phyloP scores from a whole-genome alignment of 805 yeast genomes.

The Metschnikowia bowlesiae region DNA sequence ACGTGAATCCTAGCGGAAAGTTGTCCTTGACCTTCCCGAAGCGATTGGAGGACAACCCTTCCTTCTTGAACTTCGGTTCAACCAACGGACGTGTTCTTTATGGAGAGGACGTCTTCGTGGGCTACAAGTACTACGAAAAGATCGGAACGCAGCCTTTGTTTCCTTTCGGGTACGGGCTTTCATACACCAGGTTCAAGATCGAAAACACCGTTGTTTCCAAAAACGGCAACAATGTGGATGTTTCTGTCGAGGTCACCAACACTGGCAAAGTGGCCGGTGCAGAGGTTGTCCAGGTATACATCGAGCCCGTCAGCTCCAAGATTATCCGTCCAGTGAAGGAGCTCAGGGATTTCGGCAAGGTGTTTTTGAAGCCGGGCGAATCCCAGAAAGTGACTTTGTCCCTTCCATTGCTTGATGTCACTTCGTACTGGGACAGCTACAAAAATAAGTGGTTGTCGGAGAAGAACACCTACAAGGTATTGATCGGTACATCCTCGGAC shows the following conservation, averaged over 20 bases:
- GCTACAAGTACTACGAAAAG: conserved; percentile 30
- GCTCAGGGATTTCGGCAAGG: conserved; percentile 29
- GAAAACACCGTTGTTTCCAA: conserved; percentile 13
- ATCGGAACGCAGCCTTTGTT: conserved; percentile 23
- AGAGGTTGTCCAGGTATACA: conserved; percentile 29
- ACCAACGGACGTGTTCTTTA: conserved; percentile 30
- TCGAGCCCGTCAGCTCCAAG: conserved; percentile 15
- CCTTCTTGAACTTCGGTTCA: conserved; percentile 27
- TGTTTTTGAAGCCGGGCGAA: conserved; percentile 18
- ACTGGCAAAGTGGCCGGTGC: conserved; percentile 23
- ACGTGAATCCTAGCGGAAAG: conserved; percentile 29
- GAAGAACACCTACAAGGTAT: conserved; percentile 23
- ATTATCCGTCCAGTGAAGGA: conserved; percentile 26
- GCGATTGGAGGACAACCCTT: conserved; percentile 24
- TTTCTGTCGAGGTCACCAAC: conserved; percentile 20
- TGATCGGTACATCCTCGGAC: conserved; percentile 20
- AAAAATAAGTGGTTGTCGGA: conserved; percentile 24
- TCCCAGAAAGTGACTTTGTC: conserved; percentile 13
- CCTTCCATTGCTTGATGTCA: conserved; percentile 23
- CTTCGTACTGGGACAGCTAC: conserved; percentile 29
- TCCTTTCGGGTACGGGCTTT: conserved; percentile 32
- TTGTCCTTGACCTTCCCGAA: conserved; percentile 24
- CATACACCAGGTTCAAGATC: conserved; percentile 24
- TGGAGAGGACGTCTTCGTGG: conserved; percentile 31
- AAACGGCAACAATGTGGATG: conserved; percentile 16